Evolutionary conservation across 148 eudicot genomes (phyloP).

Genomic region (Vaccinium macrocarpon): DNA sequence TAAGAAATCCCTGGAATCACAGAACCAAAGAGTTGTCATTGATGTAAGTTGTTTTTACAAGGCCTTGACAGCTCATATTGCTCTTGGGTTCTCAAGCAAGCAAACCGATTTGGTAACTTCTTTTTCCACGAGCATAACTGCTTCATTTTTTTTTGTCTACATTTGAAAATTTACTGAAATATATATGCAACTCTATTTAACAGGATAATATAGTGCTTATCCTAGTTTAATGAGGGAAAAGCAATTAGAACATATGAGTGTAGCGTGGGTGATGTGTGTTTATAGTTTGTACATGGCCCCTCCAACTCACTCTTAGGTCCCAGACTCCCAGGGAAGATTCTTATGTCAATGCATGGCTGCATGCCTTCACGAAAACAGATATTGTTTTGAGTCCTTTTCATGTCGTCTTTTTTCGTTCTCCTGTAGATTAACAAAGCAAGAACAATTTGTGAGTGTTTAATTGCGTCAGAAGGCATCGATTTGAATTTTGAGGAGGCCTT

Average conservation of each 20-base stretch:
- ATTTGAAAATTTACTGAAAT: background rate
- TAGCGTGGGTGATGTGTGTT: background rate
- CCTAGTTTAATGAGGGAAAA: background rate
- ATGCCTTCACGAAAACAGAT: background rate
- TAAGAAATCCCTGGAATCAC: constrained; percentile 85
- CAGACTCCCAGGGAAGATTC: background rate
- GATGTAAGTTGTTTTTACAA: constrained; percentile 76
- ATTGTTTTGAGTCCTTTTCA: background rate
- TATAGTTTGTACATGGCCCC: background rate
- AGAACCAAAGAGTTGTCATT: constrained; percentile 88
- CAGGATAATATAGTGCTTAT: background rate
- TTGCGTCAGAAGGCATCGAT: constrained; percentile 81
- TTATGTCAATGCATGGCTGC: background rate
- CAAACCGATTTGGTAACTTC: constrained; percentile 71
- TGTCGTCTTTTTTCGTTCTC: constrained; percentile 16
- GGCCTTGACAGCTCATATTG: constrained; percentile 79
- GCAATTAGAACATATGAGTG: background rate
- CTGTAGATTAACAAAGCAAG: constrained; percentile 84
- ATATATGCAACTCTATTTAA: background rate
- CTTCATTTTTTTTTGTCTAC: background rate
- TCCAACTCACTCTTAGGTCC: background rate
- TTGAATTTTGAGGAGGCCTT: constrained; percentile 86
- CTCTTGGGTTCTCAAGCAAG: constrained; percentile 88
- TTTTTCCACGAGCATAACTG: constrained; percentile 11
- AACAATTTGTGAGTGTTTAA: constrained; percentile 76